Base-by-base conservation (phyloP, 163 green algal species). In the Scenedesmus sp. region DNA sequence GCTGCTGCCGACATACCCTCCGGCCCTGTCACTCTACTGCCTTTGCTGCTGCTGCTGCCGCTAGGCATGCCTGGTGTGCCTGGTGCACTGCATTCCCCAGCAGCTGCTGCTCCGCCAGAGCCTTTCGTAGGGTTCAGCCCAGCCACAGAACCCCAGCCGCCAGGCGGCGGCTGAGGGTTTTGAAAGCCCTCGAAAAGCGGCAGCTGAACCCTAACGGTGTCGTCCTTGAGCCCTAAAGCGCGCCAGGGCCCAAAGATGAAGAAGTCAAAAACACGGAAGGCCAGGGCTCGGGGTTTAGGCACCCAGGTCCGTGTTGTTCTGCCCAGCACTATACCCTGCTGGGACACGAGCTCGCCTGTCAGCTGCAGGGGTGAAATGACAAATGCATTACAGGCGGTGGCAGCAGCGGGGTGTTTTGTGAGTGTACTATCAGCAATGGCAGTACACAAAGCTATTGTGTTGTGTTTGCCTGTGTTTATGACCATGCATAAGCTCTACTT, bases 161-260 rank as follows among this genome's bases (percentile, higher is more conserved):
- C 88, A 3, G 88, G 88, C 59, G 76, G 88, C 23, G 88, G 26
- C 56, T 26, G 13, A 73, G 88, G 77, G 88, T 84, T 87, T 82
- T 83, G 76, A 34, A 92, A 92, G 34, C 15, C 60, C 0, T 92
- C 77, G 60, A 92, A 92, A 64, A 92, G 73, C 34, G 81, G 79
- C 79, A 92, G 79, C 62, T 88, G 52, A 55, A 92, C 88, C 59
- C 79, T 79, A 3, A 82, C 79, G 1, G 79, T 70, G 77, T 88
- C 79, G 13, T 88, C 79, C 9, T 74, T 59, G 8, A 92, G 62
- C 23, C 88, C 88, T 54, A 92, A 56, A 12, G 88, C 88, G 0
- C 34, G 62, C 88, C 88, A 92, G 62, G 88, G 88, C 3, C 76
- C 79, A 56, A 82, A 82, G 18, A 92, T 34, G 8, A 83, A 18